Conservation (phyloP, 345 rosid species). For the Linum usitatissimum region DNA sequence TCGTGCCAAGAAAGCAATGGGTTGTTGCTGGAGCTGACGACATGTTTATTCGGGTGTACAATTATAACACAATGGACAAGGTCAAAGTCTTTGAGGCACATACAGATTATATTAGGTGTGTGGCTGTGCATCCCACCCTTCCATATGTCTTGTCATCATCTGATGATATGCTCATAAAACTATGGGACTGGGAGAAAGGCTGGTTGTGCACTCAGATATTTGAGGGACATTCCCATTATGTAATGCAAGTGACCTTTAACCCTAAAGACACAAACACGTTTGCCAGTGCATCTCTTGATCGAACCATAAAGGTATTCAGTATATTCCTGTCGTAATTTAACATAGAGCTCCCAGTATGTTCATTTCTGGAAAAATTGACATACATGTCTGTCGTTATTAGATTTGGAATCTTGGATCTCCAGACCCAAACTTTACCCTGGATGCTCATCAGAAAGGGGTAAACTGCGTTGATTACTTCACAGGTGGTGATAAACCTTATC, state of each 20-base stretch:
- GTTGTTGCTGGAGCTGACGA: constrained; percentile 95
- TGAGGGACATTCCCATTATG: constrained; percentile 99
- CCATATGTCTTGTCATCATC: constrained; percentile 90
- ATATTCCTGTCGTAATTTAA: constrained; percentile 2
- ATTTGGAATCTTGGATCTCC: constrained; percentile 97
- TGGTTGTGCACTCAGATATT: constrained; percentile 89
- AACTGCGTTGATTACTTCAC: constrained; percentile 90
- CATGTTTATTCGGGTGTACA: constrained; percentile 78
- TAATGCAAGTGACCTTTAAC: constrained; percentile 93
- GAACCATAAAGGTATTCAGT: constrained; percentile 60
- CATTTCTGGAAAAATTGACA: not conserved
- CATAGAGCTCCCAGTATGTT: not conserved
- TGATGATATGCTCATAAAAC: constrained; percentile 97
- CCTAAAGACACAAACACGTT: constrained; percentile 90
- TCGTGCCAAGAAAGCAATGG: constrained; percentile 81
- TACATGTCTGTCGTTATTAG: constrained; percentile 16
- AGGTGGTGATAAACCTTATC: constrained; percentile 86
- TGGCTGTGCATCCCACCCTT: constrained; percentile 86
- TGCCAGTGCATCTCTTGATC: constrained; percentile 98
- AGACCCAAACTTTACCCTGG: constrained; percentile 86
- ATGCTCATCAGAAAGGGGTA: constrained; percentile 90
- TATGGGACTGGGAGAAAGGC: constrained; percentile 99
- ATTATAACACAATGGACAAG: constrained; percentile 86
- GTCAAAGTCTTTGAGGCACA: constrained; percentile 96
- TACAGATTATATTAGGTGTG: constrained; percentile 86